These are phyloP conservation scores for Rhodomyrtus psidioides DNA, from an alignment of 441 rosid genomes.

Conservation along the genomic window DNA sequence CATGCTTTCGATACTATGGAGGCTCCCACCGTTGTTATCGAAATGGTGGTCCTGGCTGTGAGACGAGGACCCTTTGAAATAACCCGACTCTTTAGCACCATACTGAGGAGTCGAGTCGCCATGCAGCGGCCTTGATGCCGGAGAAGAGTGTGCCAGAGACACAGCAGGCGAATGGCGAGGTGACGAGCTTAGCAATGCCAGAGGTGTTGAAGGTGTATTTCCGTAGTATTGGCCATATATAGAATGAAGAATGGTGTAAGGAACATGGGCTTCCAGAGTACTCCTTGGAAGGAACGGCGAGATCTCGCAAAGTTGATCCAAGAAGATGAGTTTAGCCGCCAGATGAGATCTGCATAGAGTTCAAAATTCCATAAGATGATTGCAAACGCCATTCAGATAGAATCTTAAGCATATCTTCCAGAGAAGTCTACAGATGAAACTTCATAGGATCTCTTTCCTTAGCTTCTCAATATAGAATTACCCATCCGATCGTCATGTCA, in stretches of 20 bases:
- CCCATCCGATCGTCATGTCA: background rate
- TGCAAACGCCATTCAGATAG: background rate
- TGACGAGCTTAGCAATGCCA: constrained; percentile 44
- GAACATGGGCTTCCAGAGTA: constrained; percentile 78
- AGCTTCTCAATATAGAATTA: background rate
- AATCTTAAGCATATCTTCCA: background rate
- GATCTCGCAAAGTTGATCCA: constrained; percentile 91
- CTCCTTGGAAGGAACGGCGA: constrained; percentile 92
- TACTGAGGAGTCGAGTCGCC: constrained; percentile 83
- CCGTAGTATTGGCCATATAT: constrained; percentile 87
- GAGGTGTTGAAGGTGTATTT: constrained; percentile 63
- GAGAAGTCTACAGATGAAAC: background rate
- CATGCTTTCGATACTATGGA: constrained; percentile 34
- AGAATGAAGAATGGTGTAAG: constrained; percentile 82
- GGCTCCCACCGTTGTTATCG: constrained; percentile 40
- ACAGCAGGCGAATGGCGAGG: constrained; percentile 81
- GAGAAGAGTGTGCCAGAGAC: constrained; percentile 74
- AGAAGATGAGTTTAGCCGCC: constrained; percentile 88
- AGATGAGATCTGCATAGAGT: constrained; percentile 65
- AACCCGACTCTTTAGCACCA: constrained; percentile 49
- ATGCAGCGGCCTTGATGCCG: constrained; percentile 48
- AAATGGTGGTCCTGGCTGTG: constrained; percentile 55
- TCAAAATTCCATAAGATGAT: background rate
- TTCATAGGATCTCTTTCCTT: background rate
- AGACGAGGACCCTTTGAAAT: constrained; percentile 75